These are phyloP conservation scores for Cyathus striatus DNA, from an alignment of 768 basidiomycete genomes.

Conservation along the genomic window DNA sequence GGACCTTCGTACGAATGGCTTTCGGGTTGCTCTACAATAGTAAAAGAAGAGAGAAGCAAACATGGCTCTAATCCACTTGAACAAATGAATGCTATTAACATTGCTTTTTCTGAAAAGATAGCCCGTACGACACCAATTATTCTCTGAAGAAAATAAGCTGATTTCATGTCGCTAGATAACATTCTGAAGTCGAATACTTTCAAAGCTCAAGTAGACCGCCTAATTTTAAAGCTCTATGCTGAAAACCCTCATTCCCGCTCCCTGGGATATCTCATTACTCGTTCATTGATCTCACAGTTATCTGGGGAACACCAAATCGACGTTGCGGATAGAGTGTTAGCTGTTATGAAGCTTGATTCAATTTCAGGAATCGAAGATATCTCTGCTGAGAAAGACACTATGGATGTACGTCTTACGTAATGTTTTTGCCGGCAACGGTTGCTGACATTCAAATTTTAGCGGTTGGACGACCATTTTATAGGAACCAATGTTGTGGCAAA, in stretches of 20 bases:
- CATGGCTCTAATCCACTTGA: slow-evolving; percentile 27
- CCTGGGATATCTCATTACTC: slow-evolving; percentile 58
- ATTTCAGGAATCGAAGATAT: slow-evolving; percentile 42
- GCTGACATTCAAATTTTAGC: slow-evolving; percentile 22
- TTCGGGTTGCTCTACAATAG: slow-evolving; percentile 45
- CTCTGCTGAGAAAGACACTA: slow-evolving; percentile 18
- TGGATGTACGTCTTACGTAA: slow-evolving; percentile 20
- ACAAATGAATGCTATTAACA: slow-evolving; percentile 48
- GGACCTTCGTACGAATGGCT: slow-evolving; percentile 39
- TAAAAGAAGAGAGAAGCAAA: slow-evolving; percentile 27
- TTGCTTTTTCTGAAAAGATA: slow-evolving; percentile 51
- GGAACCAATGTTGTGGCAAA: slow-evolving; percentile 50
- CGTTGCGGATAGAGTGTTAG: slow-evolving; percentile 43
- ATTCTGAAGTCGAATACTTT: slow-evolving; percentile 48
- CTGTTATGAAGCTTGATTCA: slow-evolving; percentile 37
- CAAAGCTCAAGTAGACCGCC: slow-evolving; percentile 33
- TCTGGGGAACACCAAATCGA: slow-evolving; percentile 57
- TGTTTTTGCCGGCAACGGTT: not conserved
- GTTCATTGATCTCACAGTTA: slow-evolving; percentile 50
- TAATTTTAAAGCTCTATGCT: slow-evolving; percentile 50
- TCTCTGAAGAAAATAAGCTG: too few species aligned
- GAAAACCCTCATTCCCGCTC: slow-evolving; percentile 45
- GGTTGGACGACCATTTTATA: slow-evolving; percentile 36
- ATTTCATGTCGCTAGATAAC: slow-evolving; percentile 45
- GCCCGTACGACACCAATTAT: too few species aligned